These are phyloP conservation scores for Russula ochroleuca DNA, from an alignment of 768 basidiomycete species.

Conservation along the genomic window DNA sequence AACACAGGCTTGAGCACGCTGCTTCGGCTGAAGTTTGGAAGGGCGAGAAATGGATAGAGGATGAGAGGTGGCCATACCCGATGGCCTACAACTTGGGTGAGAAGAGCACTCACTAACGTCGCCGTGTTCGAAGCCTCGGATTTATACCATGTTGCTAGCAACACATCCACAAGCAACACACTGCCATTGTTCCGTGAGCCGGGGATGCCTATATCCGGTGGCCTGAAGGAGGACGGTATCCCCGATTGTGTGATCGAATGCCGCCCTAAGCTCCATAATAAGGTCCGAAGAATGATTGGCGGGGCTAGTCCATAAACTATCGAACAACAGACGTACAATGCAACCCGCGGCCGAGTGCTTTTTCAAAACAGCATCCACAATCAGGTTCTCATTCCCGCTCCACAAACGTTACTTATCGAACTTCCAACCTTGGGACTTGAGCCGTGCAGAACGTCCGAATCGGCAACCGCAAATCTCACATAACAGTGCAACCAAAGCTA, in stretches of 20 bases:
- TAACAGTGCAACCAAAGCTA: conserved; percentile 1
- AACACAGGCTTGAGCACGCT: conserved; percentile 16
- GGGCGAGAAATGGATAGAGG: conserved; percentile 23
- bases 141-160: conserved; percentile 21
- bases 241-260: conserved; percentile 15
- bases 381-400: not conserved
- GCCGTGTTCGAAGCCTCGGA: not conserved
- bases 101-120: conserved; percentile 3
- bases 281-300: conserved; percentile 1
- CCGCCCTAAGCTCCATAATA: not conserved
- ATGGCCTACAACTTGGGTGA: conserved; percentile 17
- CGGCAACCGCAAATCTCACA: not conserved
- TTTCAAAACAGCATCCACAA: not conserved
- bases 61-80: conserved; percentile 15
- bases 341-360: not conserved
- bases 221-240: not conserved
- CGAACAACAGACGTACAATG: conserved; percentile 4
- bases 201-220: conserved; percentile 13
- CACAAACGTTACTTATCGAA: not conserved
- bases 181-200: conserved; percentile 22
- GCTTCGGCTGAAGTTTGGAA: conserved; percentile 23
- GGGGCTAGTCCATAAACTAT: not conserved
- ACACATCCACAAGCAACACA: conserved; percentile 18
- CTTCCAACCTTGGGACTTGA: not conserved
- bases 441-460: not conserved